Percentiles rank a stretch among this genome's conserved stretches.
Conservation (phyloP, 768 basidiomycete species). For the Podaxis mareebaensis region DNA sequence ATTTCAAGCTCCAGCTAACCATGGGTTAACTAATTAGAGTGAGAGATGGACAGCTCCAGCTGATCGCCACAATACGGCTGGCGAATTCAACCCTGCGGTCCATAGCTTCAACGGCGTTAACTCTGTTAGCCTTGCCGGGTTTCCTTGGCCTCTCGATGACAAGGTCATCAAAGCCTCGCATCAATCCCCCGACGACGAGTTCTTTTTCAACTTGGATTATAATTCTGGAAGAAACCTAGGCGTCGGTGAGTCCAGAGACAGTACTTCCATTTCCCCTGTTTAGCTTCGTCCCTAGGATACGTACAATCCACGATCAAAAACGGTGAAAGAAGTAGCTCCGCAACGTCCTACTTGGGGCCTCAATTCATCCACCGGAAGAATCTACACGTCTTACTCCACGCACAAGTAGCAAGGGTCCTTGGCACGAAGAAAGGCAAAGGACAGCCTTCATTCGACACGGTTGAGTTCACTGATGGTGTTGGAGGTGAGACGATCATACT, state of each 20-base stretch:
- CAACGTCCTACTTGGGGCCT: conserved; percentile 31
- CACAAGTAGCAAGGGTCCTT: conserved; percentile 27
- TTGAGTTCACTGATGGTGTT: conserved; percentile 22
- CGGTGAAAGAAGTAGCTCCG: conserved; percentile 30
- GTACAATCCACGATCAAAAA: conserved; percentile 28
- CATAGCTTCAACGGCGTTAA: conserved; percentile 33
- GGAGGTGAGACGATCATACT: background rate
- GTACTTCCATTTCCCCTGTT: conserved; percentile 28
- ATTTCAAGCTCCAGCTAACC: conserved; percentile 19
- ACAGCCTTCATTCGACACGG: conserved; percentile 23
- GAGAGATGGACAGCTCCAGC: conserved; percentile 30
- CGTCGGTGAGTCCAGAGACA: conserved; percentile 27
- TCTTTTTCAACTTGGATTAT: conserved; percentile 15
- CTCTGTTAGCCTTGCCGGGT: conserved; percentile 31
- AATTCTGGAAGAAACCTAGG: conserved; percentile 18
- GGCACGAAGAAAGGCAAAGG: conserved; percentile 21
- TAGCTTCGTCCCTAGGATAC: conserved; percentile 27
- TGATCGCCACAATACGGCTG: conserved; percentile 32
- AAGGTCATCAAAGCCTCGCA: conserved; percentile 23
- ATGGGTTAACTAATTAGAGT: conserved; percentile 19
- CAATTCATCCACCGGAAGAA: conserved; percentile 28
- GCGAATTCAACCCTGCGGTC: conserved; percentile 33
- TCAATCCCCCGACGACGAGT: conserved; percentile 14
- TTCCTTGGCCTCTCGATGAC: conserved; percentile 27
- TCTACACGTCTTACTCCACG: conserved; percentile 31